A percentile compares a stretch with the other conserved stretches of the same genome.
Conservation (phyloP, 345 rosid species). For the Microcos paniculata region DNA sequence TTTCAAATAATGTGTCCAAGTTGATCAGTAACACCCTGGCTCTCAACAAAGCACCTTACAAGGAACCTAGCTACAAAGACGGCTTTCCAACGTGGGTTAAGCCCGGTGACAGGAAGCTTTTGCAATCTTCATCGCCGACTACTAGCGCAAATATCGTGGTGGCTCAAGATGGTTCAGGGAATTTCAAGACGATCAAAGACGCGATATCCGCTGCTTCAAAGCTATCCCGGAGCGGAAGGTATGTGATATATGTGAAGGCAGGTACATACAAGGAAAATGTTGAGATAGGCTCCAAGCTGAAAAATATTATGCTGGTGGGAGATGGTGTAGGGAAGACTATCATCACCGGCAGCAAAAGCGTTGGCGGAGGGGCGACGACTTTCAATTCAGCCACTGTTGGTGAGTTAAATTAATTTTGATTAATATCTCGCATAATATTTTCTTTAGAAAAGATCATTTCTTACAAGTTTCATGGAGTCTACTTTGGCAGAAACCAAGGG, state of each 20-base stretch:
- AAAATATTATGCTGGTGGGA: slow-evolving; percentile 80
- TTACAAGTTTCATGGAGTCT: too few relatives aligned
- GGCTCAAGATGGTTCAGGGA: slow-evolving; percentile 89
- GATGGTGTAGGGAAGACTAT: slow-evolving; percentile 75
- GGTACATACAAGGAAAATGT: slow-evolving; percentile 72
- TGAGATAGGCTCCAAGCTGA: slow-evolving; percentile 42
- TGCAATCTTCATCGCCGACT: slow-evolving; percentile 52
- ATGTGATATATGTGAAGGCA: slow-evolving; percentile 67
- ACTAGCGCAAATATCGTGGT: slow-evolving; percentile 63
- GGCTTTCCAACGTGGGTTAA: slow-evolving; percentile 84
- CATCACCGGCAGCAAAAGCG: slow-evolving; percentile 82
- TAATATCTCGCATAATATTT: neutral
- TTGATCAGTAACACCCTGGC: slow-evolving; percentile 70
- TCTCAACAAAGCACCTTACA: slow-evolving; percentile 55
- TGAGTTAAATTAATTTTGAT: slow-evolving; percentile 31
- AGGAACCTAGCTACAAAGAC: slow-evolving; percentile 36
- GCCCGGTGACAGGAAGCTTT: slow-evolving; percentile 68
- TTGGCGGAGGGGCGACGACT: slow-evolving; percentile 81
- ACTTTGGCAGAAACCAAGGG: too few relatives aligned
- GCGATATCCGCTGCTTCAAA: slow-evolving; percentile 61
- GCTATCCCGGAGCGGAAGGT: slow-evolving; percentile 57
- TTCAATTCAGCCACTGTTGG: slow-evolving; percentile 91
- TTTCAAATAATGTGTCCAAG: slow-evolving; percentile 74
- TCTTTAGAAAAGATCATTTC: neutral
- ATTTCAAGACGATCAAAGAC: slow-evolving; percentile 54